Conservation (phyloP, 1,139 yeast genomes). For the Debaryomyces singareniensis region DNA sequence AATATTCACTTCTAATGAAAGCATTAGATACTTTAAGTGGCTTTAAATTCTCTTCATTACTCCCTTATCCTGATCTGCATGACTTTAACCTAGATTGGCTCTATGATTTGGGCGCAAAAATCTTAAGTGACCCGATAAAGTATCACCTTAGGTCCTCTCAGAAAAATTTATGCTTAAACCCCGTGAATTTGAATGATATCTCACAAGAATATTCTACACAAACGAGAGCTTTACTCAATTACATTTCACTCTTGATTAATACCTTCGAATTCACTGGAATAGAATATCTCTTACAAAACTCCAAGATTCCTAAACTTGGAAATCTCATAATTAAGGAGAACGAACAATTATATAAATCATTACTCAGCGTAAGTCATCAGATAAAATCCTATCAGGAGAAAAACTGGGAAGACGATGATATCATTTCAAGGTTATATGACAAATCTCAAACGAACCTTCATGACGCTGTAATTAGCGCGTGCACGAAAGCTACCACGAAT, state of each 20-base stretch:
- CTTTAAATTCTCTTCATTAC: slow-evolving; percentile 16
- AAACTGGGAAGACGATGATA: slow-evolving; percentile 37
- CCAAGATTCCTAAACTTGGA: slow-evolving; percentile 37
- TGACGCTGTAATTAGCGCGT: slow-evolving; percentile 22
- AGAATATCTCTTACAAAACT: slow-evolving; percentile 32
- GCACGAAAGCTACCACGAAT: slow-evolving; percentile 6
- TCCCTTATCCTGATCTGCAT: slow-evolving; percentile 16
- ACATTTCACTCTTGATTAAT: slow-evolving; percentile 24
- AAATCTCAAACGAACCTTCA: slow-evolving; percentile 12
- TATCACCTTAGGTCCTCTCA: slow-evolving; percentile 43
- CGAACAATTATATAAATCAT: slow-evolving; percentile 14
- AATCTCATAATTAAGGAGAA: slow-evolving; percentile 19
- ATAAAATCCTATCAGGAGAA: slow-evolving; percentile 29
- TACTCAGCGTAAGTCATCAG: slow-evolving; percentile 17
- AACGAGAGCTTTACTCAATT: slow-evolving; percentile 22
- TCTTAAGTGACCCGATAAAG: slow-evolving; percentile 41
- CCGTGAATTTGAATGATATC: slow-evolving; percentile 33
- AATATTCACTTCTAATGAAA: slow-evolving; percentile 38
- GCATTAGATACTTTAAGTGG: slow-evolving; percentile 27
- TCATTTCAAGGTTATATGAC: slow-evolving; percentile 27
- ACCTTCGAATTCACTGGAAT: slow-evolving; percentile 30
- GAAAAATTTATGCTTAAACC: slow-evolving; percentile 29
- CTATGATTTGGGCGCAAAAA: slow-evolving; percentile 37
- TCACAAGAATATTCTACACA: slow-evolving; percentile 16
- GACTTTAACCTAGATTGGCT: slow-evolving; percentile 29